phyloP scores from a whole-genome alignment of 768 basidiomycete genomes.

The Leccinum truebloodii region DNA sequence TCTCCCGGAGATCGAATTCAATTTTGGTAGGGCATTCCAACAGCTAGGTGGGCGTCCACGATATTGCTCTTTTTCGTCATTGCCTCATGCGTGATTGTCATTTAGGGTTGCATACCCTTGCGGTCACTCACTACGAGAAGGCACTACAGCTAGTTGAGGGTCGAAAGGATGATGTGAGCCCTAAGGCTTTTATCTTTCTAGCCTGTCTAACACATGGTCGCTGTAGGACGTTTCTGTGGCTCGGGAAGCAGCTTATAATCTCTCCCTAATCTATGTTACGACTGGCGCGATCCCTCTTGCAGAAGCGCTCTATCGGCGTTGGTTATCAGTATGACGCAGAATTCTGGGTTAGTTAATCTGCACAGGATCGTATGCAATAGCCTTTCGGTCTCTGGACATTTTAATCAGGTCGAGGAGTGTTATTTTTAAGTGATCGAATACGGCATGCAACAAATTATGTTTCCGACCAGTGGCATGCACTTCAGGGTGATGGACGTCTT shows the following conservation, averaged over 20 bases:
- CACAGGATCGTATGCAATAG: conserved; percentile 3
- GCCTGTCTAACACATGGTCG: background rate
- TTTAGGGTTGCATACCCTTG: conserved; percentile 77
- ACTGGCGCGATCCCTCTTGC: conserved; percentile 77
- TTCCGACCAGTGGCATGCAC: conserved; percentile 2
- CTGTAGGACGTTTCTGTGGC: conserved; percentile 53
- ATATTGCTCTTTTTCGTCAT: background rate
- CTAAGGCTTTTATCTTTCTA: background rate
- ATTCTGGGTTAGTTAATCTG: background rate
- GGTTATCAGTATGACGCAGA: conserved; percentile 69
- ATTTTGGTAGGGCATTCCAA: conserved; percentile 91
- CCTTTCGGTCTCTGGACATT: conserved; percentile 7
- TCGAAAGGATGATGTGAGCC: conserved; percentile 34
- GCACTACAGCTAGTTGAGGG: conserved; percentile 65
- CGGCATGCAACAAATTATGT: conserved; percentile 12
- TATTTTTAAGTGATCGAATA: conserved; percentile 7
- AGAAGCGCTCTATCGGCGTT: conserved; percentile 67
- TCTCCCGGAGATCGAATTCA: conserved; percentile 84
- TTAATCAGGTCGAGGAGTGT: background rate
- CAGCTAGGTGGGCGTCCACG: conserved; percentile 67
- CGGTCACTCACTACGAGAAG: conserved; percentile 80
- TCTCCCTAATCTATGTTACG: conserved; percentile 77
- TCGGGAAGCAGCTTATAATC: conserved; percentile 84
- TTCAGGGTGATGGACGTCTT: background rate
- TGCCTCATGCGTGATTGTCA: conserved; percentile 3